A percentile compares a stretch with the other conserved stretches of the same genome.
Conservation (phyloP, 345 rosid species). For the Corymbia maculata region DNA sequence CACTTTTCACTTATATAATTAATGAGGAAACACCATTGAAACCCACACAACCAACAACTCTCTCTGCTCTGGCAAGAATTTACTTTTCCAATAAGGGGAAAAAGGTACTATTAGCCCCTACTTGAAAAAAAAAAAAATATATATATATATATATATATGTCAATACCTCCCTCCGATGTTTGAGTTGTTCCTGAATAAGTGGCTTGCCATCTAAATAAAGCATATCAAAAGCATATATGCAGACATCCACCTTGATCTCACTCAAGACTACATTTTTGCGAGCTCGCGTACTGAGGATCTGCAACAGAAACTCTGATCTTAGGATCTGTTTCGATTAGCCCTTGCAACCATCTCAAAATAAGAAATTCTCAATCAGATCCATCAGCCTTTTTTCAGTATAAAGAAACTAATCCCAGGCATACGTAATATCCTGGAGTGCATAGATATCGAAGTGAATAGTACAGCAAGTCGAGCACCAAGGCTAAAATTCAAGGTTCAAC, state of each 20-base stretch:
- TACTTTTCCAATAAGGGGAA: background rate
- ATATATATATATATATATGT: background rate
- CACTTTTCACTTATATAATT: background rate
- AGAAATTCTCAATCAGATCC: background rate
- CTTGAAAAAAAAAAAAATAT: background rate
- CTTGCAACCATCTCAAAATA: constrained; percentile 1
- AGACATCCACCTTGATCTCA: constrained; percentile 89
- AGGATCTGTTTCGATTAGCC: background rate
- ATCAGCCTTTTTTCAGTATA: background rate
- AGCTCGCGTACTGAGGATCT: constrained; percentile 78
- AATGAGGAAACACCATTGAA: background rate
- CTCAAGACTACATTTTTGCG: constrained; percentile 72
- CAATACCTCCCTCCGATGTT: constrained; percentile 72
- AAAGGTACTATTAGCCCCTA: background rate
- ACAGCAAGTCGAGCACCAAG: background rate
- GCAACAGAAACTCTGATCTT: constrained; percentile 1
- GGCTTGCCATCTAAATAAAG: constrained; percentile 70
- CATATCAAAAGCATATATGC: constrained; percentile 89
- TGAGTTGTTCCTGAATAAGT: constrained; percentile 69
- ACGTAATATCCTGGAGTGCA: background rate
- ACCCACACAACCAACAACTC: background rate
- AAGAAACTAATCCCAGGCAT: background rate
- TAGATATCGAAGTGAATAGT: background rate
- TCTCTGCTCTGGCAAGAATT: background rate
- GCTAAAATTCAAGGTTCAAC: background rate